Base-by-base conservation (phyloP, 352 stramenopile species). In the Globisporangium uncinulatum region DNA sequence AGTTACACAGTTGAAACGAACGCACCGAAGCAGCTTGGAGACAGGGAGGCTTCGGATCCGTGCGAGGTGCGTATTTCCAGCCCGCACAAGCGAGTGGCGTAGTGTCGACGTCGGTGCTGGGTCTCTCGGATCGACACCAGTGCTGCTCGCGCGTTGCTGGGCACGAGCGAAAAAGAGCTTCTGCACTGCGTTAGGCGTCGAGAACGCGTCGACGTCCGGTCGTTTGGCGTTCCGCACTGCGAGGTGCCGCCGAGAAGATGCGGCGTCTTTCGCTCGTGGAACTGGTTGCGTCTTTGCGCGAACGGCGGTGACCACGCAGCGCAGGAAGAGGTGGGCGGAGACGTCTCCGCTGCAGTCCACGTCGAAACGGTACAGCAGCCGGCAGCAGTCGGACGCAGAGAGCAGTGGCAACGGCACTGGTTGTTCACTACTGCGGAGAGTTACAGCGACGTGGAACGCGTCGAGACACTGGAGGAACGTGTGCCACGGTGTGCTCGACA, bases 331-430 rank as follows among this genome's bases (percentile, higher is more conserved):
- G 8, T 44, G 45, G 3, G 31, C 46, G 5, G 61, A 54, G 24
- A 81, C 69, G n/a, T 41, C n/a, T 11, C 72, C 72, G 29, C 50
- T 51, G 20, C 70, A 69, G 3, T 6, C 19, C 8, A 45, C 24
- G 31, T 81, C 72, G 29, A 81, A 81, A 24, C 70, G 72, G 61
- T 81, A 79, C 8, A 81, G 50, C 3, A 81, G 47, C 21, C 70
- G 67, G 19, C 70, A 79, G 43, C 57, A 72, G n/a, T 76, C 54
- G 1, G 56, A 57, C 13, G 54, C 36, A 2, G 57, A 17, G 15
- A 63, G 10, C 47, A 58, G 6, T 36, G 21, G 24, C 37, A 49
- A 11, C 19, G 61, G 11, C 31, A 19, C 55, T 29, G 29, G 0
- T 29, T 4, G 13, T 51, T 13, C 8, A 36, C 47, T 31, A 24